These are phyloP conservation scores for Sugiyamaella chiloensis DNA, from an alignment of 805 yeast species.

Conservation along the genomic window DNA sequence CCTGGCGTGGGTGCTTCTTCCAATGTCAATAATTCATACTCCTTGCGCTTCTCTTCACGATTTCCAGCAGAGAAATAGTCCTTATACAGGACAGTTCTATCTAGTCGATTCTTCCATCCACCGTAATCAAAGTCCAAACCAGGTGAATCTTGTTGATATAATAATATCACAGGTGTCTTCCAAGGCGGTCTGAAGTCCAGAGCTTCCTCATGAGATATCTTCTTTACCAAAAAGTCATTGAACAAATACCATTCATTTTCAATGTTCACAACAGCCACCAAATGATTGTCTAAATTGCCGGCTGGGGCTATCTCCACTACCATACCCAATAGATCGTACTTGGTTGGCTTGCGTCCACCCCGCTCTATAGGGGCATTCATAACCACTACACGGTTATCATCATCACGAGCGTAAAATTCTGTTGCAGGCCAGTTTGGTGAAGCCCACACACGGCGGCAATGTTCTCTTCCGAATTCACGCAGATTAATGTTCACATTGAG, in stretches of 20 bases:
- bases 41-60: constrained; percentile 54
- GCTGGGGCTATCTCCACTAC: constrained; percentile 33
- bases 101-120: constrained; percentile 49
- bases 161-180: constrained; percentile 75
- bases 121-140: constrained; percentile 41
- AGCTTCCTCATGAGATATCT: constrained; percentile 73
- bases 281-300: constrained; percentile 32
- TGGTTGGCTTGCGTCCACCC: constrained; percentile 8
- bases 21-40: constrained; percentile 63
- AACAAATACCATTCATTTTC: constrained; percentile 67
- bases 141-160: constrained; percentile 48
- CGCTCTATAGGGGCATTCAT: constrained; percentile 1
- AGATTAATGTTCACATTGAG: constrained; percentile 16
- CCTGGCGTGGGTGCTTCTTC: constrained; percentile 75
- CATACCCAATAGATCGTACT: constrained; percentile 34
- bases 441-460: constrained; percentile 13
- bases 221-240: constrained; percentile 85
- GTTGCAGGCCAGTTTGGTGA: constrained; percentile 18
- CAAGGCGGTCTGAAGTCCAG: constrained; percentile 67
- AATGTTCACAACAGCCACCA: constrained; percentile 35
- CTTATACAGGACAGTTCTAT: constrained; percentile 64
- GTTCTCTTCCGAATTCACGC: constrained; percentile 4
- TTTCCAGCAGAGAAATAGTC: constrained; percentile 72
- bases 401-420: constrained; percentile 12
- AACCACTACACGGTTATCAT: not conserved